A percentile compares a stretch with the other conserved stretches of the same genome.
Conservation (phyloP, 1,139 yeast species). For the Yamadazyma epiphylla region DNA sequence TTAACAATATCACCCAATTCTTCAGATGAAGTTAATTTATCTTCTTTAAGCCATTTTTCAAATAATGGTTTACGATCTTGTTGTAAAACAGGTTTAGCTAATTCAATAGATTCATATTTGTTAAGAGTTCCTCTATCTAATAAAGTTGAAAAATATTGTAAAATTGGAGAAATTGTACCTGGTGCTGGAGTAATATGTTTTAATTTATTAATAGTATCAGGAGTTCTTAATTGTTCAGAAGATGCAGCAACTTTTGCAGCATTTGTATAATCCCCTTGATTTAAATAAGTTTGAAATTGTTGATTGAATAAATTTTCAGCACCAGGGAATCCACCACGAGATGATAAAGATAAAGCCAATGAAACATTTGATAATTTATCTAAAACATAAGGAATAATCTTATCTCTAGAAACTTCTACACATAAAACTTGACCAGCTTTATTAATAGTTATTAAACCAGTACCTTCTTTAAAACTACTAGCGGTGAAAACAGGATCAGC, state of each 20-base stretch:
- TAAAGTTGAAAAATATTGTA: slow-evolving; percentile 88
- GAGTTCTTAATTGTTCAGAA: slow-evolving; percentile 90
- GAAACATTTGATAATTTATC: slow-evolving; percentile 83
- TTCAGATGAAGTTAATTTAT: slow-evolving; percentile 89
- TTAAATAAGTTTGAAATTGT: slow-evolving; percentile 83
- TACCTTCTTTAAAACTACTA: slow-evolving; percentile 62
- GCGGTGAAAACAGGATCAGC: slow-evolving; percentile 96
- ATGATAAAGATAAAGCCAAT: slow-evolving; percentile 82
- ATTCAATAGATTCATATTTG: slow-evolving; percentile 90
- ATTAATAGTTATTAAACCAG: slow-evolving; percentile 91
- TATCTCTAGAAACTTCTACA: slow-evolving; percentile 82
- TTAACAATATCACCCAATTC: slow-evolving; percentile 96
- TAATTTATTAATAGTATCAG: slow-evolving; percentile 89
- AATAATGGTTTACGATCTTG: slow-evolving; percentile 92
- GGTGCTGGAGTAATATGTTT: slow-evolving; percentile 93
- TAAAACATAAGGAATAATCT: slow-evolving; percentile 85
- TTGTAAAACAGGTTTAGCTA: slow-evolving; percentile 92
- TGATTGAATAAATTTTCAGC: slow-evolving; percentile 90
- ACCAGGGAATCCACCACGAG: slow-evolving; percentile 96
- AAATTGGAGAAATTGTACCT: slow-evolving; percentile 90
- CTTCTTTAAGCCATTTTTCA: slow-evolving; percentile 96
- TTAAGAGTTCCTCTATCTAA: slow-evolving; percentile 92
- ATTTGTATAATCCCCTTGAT: slow-evolving; percentile 81
- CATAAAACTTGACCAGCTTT: slow-evolving; percentile 94
- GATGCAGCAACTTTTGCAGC: slow-evolving; percentile 98